A percentile compares a stretch with the other conserved stretches of the same genome.
Evolutionary conservation across 352 stramenopile genomes (phyloP).

Genomic region (Phytophthora meadii): DNA sequence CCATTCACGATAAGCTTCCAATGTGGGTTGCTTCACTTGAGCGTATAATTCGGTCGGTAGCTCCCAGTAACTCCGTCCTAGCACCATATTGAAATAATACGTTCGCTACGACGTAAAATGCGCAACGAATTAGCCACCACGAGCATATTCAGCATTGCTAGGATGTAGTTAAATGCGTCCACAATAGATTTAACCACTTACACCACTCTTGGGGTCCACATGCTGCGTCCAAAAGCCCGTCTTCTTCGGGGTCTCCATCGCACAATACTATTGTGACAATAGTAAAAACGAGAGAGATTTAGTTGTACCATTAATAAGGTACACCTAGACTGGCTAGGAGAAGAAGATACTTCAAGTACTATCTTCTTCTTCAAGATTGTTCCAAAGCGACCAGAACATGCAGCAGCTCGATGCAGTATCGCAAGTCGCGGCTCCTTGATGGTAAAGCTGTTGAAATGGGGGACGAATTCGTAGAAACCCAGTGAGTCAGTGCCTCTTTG

Average conservation of each 20-base stretch:
- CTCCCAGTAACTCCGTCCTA: slow-evolving; percentile 81
- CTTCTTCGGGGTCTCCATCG: slow-evolving; percentile 56
- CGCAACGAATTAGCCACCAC: slow-evolving; percentile 6
- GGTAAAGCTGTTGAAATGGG: no score
- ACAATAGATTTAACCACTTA: slow-evolving; percentile 31
- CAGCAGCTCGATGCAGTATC: no score
- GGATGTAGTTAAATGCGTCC: slow-evolving; percentile 4
- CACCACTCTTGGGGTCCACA: slow-evolving; percentile 57
- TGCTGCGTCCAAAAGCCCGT: slow-evolving; percentile 82
- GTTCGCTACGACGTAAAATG: slow-evolving; percentile 44
- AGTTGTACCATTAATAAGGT: no score
- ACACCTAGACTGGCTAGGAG: no score
- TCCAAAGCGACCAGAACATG: no score
- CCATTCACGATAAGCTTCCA: slow-evolving; percentile 60
- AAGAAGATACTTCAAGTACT: no score
- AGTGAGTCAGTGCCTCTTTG: no score
- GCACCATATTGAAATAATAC: slow-evolving; percentile 85
- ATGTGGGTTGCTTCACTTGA: slow-evolving; percentile 55
- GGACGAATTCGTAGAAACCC: background rate
- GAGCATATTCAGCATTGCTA: background rate
- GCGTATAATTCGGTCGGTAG: slow-evolving; percentile 57
- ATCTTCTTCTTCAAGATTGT: no score
- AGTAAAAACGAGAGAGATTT: no score
- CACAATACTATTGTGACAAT: no score
- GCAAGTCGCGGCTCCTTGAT: no score